phyloP scores from a whole-genome alignment of 805 yeast species.

The Sugiyamaella chiloensis region DNA sequence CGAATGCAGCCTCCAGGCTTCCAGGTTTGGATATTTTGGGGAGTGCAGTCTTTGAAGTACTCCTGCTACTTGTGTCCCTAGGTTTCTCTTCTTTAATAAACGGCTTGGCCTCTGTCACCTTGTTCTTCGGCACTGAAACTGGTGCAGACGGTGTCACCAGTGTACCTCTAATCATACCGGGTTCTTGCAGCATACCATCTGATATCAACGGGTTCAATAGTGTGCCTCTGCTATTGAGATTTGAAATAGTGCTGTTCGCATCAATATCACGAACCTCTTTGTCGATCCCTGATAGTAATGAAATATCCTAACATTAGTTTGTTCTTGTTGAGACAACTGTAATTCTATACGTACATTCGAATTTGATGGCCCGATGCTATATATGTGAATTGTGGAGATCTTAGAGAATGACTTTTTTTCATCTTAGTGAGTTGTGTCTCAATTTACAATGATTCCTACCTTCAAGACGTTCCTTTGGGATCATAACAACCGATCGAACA shows the following conservation, averaged over 20 bases:
- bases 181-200: too few species aligned
- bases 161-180: too few species aligned
- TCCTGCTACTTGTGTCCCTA: too few species aligned
- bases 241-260: not conserved
- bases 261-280: conserved; percentile 2
- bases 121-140: too few species aligned
- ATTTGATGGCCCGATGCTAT: conserved; percentile 16
- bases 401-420: conserved; percentile 8
- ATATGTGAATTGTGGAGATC: conserved; percentile 16
- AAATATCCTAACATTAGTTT: not conserved
- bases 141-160: too few species aligned
- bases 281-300: conserved; percentile 2
- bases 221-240: not conserved
- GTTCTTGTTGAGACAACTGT: not conserved
- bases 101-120: too few species aligned
- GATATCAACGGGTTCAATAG: not conserved
- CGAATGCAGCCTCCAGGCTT: conserved; percentile 14
- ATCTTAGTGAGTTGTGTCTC: conserved; percentile 1
- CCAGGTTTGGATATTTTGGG: too few species aligned
- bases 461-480: conserved; percentile 8
- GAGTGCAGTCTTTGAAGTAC: too few species aligned
- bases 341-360: conserved; percentile 5
- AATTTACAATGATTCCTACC: conserved; percentile 5
- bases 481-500: conserved; percentile 2
- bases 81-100: too few species aligned